Evolutionary conservation across 148 eudicot species (phyloP), one percentile per base, ranked within the genome.

Genomic region (Beta vulgaris): DNA sequence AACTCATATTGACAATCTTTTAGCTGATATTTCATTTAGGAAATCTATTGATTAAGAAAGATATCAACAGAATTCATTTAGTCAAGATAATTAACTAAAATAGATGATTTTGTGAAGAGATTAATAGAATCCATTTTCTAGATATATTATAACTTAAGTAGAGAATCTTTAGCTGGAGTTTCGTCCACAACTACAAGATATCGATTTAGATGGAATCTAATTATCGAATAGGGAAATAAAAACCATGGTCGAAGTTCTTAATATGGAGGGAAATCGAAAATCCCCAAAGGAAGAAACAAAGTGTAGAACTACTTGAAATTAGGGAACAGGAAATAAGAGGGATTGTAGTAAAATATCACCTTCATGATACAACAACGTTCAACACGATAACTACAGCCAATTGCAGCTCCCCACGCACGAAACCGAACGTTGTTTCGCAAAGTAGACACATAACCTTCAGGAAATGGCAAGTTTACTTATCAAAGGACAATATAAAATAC

Each of bases 371-470:
- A 86, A 81, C 98, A 94, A 28, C 92, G 78, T 71, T 94, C 98
- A 75, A 94, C 93, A 40, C 90, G 92, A 75, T 87, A 91, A 84
- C 98, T 94, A 80, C 98, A 94, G 70, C 91, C 98, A 77, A 94
- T 87, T 31, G 90, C 91, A 80, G 98, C 93, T 61, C 98, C 97
- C 98, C 98, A 94, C 23, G 98, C 93, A 86, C 98, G 98, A 42
- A 97, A 94, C 18, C 97, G 88, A 28, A 94, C 97, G 78, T 91
- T 94, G 79, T n/a, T n/a, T n/a, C n/a, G n/a, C n/a, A n/a, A n/a
- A n/a, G n/a, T n/a, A n/a, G n/a, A n/a, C n/a, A n/a, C n/a, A n/a
- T n/a, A n/a, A n/a, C n/a, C n/a, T n/a, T n/a, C n/a, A n/a, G n/a
- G n/a, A n/a, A n/a, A n/a, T n/a, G n/a, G n/a, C n/a, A n/a, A n/a